Evolutionary conservation across 345 rosid species (phyloP).

Genomic region (Brassica carinata): DNA sequence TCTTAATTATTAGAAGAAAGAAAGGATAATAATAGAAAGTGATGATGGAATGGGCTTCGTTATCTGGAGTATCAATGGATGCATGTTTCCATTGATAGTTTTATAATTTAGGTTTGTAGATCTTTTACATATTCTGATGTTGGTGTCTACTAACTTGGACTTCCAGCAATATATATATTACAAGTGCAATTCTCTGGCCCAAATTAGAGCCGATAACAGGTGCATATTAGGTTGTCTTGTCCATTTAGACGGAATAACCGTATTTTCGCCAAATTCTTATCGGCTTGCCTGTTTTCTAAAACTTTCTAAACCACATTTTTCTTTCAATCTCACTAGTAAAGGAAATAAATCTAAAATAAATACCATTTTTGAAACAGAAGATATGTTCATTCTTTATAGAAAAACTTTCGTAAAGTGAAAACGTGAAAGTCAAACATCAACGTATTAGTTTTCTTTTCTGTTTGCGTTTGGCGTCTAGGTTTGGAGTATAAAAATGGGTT

Average conservation of each 20-base stretch:
- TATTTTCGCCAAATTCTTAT: not conserved
- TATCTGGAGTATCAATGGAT: not conserved
- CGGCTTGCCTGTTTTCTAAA: not conserved
- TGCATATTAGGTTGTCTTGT: not conserved
- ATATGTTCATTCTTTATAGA: not conserved
- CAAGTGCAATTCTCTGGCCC: not conserved
- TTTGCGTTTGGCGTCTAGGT: not conserved
- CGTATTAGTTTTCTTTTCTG: not conserved
- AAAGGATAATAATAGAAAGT: not conserved
- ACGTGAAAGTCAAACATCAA: not conserved
- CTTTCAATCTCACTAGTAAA: not conserved
- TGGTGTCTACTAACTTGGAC: not conserved
- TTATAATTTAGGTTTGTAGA: not conserved
- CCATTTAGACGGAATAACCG: not conserved
- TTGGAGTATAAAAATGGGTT: not conserved
- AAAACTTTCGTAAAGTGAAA: not conserved
- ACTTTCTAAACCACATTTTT: not conserved
- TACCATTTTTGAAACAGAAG: not conserved
- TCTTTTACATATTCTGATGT: not conserved
- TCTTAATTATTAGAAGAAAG: not conserved
- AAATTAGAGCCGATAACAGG: not conserved
- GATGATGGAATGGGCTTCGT: not conserved
- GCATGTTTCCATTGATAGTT: not conserved
- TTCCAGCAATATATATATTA: not conserved
- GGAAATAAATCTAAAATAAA: not conserved